Conservation (phyloP, 805 yeast species). For the Komagataella pastoris region DNA sequence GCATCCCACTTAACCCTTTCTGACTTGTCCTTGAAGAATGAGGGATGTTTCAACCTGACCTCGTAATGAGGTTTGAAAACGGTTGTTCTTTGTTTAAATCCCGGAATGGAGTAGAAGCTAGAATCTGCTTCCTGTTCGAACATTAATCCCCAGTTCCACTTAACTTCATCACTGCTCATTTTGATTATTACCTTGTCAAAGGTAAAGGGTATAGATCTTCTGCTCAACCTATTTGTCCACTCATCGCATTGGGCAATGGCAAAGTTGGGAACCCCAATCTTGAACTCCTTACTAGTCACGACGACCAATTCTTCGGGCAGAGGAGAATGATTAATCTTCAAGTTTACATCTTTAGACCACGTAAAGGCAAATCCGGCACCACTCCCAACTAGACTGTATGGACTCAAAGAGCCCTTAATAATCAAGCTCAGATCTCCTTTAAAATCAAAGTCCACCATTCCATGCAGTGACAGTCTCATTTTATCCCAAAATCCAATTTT, state of each 20-base stretch:
- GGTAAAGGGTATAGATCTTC: conserved; percentile 1
- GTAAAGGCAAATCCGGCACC: conserved; percentile 69
- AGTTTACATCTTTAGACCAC: conserved; percentile 48
- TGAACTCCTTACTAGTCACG: conserved; percentile 45
- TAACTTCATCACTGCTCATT: conserved; percentile 9
- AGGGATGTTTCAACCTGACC: conserved; percentile 42
- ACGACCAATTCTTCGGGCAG: conserved; percentile 57
- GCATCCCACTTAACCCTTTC: conserved; percentile 50
- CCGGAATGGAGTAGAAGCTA: conserved; percentile 4
- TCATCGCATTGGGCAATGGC: conserved; percentile 35
- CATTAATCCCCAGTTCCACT: conserved; percentile 40
- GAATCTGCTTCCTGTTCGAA: conserved; percentile 31
- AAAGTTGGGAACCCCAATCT: conserved; percentile 69
- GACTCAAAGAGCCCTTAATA: conserved; percentile 67
- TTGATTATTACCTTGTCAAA: conserved; percentile 6
- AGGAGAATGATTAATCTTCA: conserved; percentile 51
- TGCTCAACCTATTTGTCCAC: conserved; percentile 24
- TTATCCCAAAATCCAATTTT: conserved; percentile 93
- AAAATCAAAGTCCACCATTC: conserved; percentile 42
- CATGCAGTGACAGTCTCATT: conserved; percentile 63
- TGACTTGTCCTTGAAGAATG: conserved; percentile 15
- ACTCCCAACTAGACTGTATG: conserved; percentile 53
- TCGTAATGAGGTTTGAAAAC: conserved; percentile 48
- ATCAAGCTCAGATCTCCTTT: conserved; percentile 35
- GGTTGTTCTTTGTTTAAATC: conserved; percentile 20